These are phyloP conservation scores for Cystobasidium sp. DNA, from an alignment of 1,284 basidiomycete species.

Conservation along the genomic window DNA sequence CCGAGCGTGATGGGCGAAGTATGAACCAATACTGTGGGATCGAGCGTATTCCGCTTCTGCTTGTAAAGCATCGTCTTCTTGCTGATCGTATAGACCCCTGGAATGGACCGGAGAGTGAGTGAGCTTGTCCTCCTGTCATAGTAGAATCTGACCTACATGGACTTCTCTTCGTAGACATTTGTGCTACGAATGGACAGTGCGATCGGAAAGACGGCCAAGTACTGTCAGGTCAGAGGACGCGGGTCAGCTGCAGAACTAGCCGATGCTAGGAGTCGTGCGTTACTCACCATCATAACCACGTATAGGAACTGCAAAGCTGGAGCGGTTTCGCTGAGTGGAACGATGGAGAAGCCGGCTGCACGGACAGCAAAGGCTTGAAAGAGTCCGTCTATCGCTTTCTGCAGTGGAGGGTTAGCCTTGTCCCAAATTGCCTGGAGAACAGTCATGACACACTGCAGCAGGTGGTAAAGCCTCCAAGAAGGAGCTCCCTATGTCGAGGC, in stretches of 20 bases:
- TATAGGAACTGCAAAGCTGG: conserved; percentile 85
- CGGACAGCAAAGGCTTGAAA: conserved; percentile 69
- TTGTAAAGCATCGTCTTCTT: conserved; percentile 35
- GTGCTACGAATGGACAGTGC: conserved; percentile 72
- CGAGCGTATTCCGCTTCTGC: conserved; percentile 43
- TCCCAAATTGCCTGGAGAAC: not conserved
- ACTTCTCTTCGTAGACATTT: conserved; percentile 92
- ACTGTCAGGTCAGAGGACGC: conserved; percentile 54
- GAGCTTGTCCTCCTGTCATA: not conserved
- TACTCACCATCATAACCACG: conserved; percentile 74
- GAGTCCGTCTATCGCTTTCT: conserved; percentile 59
- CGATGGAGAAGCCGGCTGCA: conserved; percentile 82
- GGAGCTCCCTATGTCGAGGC: conserved; percentile 78
- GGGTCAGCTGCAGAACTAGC: not conserved
- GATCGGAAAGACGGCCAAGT: conserved; percentile 60
- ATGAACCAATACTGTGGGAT: conserved; percentile 29
- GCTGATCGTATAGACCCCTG: conserved; percentile 44
- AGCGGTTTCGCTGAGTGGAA: conserved; percentile 71
- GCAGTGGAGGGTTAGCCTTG: conserved; percentile 52
- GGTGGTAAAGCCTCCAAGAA: conserved; percentile 72
- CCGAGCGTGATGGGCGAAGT: conserved; percentile 71
- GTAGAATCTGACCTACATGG: conserved; percentile 38
- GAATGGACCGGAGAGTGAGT: not conserved
- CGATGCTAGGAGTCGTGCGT: not conserved
- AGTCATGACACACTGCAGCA: conserved; percentile 56